Base-by-base conservation (phyloP, 2,329 filamentous ascomycete genomes). In the Waltergamsia citrina region DNA sequence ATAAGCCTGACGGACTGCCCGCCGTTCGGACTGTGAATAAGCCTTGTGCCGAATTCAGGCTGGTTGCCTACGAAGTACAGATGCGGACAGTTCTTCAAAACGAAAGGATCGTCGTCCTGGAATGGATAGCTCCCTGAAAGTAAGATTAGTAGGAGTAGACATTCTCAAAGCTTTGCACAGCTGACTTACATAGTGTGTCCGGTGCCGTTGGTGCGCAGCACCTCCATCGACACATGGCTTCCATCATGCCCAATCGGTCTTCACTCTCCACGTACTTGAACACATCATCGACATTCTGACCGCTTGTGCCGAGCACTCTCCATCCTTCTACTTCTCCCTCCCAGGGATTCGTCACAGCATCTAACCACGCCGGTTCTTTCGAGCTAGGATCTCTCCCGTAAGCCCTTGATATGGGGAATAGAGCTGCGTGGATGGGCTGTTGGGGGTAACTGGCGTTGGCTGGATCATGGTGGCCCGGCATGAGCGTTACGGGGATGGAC, bases 201-300 rank as follows among this genome's bases (percentile, higher is more conserved):
- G 93, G 92, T 2, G 92, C 92, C 1, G 92, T 98, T 2, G 92
- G 92, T 5, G 92, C 92, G 43, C 78, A 78, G 51, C 86, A 85
- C 41, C 92, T 74, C 92, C 92, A 98, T 38, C 87, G 72, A 44
- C 94, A 78, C 76, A 94, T 92, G 37, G 81, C 80, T 58, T 96
- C 92, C 83, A 96, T 92, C 72, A 95, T 85, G 30, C 81, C 80
- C 18, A 96, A 52, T 15, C 88, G 65, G 45, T 87, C 78, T 27
- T 86, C 76, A 23, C 75, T 79, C 37, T 81, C 77, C 18, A 96
- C 72, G 51, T 98, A 98, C 55, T 90, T 92, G 56, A 87, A 85
- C 4, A 96, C 76, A 55, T 98, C 93, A 47, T 94, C 84, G 4
- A 98, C 74, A 34, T 94, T 94, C 60, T 98, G 92, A 0, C 92